Percentiles rank a stretch among this genome's conserved stretches.
Evolutionary conservation across 805 yeast genomes (phyloP).

Genomic region (Candida succiphila): DNA sequence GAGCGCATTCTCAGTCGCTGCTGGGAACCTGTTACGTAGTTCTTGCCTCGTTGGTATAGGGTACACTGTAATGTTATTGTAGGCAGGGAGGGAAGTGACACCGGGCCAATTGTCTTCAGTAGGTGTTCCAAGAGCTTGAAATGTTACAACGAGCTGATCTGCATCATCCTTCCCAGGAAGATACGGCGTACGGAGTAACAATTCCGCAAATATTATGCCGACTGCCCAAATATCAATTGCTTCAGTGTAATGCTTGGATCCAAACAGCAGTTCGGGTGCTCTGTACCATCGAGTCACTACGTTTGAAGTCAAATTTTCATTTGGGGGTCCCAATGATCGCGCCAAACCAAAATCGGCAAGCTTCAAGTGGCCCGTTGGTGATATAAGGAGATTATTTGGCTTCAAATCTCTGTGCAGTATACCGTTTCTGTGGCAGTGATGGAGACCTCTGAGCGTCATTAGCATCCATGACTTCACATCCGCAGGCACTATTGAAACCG

Average conservation of each 20-base stretch:
- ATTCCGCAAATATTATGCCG: constrained; percentile 92
- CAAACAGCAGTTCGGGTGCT: constrained; percentile 88
- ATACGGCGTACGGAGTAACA: constrained; percentile 92
- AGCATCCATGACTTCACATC: constrained; percentile 90
- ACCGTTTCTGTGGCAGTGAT: constrained; percentile 89
- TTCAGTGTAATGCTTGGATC: constrained; percentile 79
- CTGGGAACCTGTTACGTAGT: constrained; percentile 72
- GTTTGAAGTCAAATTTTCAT: constrained; percentile 75
- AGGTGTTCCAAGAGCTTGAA: constrained; percentile 93
- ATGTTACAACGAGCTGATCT: constrained; percentile 89
- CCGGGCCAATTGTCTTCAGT: constrained; percentile 89
- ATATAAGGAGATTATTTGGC: constrained; percentile 80
- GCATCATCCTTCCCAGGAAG: constrained; percentile 86
- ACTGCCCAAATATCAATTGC: constrained; percentile 95
- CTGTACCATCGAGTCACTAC: constrained; percentile 98
- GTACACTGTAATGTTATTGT: constrained; percentile 61
- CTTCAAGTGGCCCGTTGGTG: constrained; percentile 82
- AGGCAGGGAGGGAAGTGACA: constrained; percentile 68
- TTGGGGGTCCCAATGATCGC: constrained; percentile 68
- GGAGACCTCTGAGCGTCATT: constrained; percentile 90
- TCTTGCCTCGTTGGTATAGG: constrained; percentile 81
- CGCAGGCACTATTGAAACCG: constrained; percentile 67
- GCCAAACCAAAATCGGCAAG: constrained; percentile 98
- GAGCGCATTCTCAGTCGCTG: constrained; percentile 80
- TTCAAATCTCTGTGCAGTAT: constrained; percentile 89